Percentiles rank a stretch among this genome's conserved stretches.
These are phyloP conservation scores for Aspergillus campestris DNA, from an alignment of 495 filamentous ascomycete genomes.

Conservation along the genomic window DNA sequence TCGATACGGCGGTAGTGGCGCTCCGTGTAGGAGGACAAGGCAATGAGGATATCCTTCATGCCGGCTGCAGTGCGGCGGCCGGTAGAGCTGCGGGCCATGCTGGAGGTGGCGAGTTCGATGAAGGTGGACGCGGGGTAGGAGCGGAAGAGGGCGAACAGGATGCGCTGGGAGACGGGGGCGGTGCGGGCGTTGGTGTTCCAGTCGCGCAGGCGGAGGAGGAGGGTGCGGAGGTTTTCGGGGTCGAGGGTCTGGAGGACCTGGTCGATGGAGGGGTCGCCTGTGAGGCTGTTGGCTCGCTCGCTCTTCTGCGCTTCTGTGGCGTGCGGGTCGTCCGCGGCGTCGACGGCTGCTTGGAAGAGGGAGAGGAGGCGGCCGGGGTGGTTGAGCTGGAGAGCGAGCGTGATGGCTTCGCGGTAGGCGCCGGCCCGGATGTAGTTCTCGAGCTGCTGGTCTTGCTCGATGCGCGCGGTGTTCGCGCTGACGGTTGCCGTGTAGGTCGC, in stretches of 20 bases:
- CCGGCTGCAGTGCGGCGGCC: conserved; percentile 47
- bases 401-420: conserved; percentile 86
- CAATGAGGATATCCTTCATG: conserved; percentile 75
- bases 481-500: conserved; percentile 63
- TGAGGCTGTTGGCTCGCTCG: conserved; percentile 37
- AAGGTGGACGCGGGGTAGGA: conserved; percentile 68
- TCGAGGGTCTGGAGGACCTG: conserved; percentile 70
- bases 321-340: conserved; percentile 40
- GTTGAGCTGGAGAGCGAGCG: conserved; percentile 82
- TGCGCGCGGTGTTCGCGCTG: conserved; percentile 61
- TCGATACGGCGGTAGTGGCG: conserved; percentile 82
- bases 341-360: conserved; percentile 73
- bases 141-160: conserved; percentile 71
- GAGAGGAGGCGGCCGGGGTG: conserved; percentile 78
- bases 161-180: conserved; percentile 74
- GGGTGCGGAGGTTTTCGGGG: conserved; percentile 69
- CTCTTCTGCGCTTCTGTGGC: conserved; percentile 14
- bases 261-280: conserved; percentile 72
- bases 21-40: conserved; percentile 78
- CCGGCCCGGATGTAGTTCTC: conserved; percentile 82
- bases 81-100: conserved; percentile 28
- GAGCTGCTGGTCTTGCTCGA: conserved; percentile 88
- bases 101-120: conserved; percentile 51
- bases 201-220: conserved; percentile 75
- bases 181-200: conserved; percentile 95